A percentile compares a stretch with the other conserved stretches of the same genome.
phyloP scores from a whole-genome alignment of 2,329 filamentous ascomycete genomes.

The Penicillium sp. region DNA sequence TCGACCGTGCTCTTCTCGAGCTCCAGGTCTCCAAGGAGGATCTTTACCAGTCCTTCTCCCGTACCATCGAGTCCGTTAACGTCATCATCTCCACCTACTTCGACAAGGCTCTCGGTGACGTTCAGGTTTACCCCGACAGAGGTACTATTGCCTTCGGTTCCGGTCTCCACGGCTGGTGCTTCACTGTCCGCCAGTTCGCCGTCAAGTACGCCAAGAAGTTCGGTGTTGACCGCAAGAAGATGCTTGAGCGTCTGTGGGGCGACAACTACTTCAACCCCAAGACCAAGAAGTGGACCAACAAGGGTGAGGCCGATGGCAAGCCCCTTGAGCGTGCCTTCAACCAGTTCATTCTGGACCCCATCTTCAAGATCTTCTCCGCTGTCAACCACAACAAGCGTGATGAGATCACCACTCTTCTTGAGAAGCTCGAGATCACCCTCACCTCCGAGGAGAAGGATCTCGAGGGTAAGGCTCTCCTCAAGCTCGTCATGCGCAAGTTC shows the following conservation, averaged over 20 bases:
- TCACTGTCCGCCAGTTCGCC: constrained; percentile 98
- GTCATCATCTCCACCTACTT: constrained; percentile 99
- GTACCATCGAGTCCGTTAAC: constrained; percentile 99
- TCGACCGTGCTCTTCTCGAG: constrained; percentile 98
- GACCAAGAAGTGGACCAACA: constrained; percentile 99
- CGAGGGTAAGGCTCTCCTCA: constrained; percentile 96
- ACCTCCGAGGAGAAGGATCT: constrained; percentile 79
- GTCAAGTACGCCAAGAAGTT: constrained; percentile 98
- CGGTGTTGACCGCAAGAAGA: constrained; percentile 99
- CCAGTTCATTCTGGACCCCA: constrained; percentile 98
- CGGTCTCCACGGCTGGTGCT: constrained; percentile 99
- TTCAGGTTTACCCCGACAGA: constrained; percentile 97
- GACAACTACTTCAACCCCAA: constrained; percentile 99
- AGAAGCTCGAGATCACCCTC: constrained; percentile 96
- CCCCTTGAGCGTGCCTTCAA: constrained; percentile 96
- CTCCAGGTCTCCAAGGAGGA: constrained; percentile 98
- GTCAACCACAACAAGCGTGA: constrained; percentile 99
- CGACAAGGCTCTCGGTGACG: constrained; percentile 94
- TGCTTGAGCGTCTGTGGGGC: constrained; percentile 99
- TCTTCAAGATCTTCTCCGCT: constrained; percentile 96
- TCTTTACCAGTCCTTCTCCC: constrained; percentile 98
- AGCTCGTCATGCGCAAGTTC: constrained; percentile 98
- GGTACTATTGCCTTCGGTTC: constrained; percentile 99
- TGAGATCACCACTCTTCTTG: constrained; percentile 74
- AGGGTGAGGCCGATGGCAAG: constrained; percentile 78